Base-by-base conservation (phyloP, 106 monocot species). In the Chionographis japonica region DNA sequence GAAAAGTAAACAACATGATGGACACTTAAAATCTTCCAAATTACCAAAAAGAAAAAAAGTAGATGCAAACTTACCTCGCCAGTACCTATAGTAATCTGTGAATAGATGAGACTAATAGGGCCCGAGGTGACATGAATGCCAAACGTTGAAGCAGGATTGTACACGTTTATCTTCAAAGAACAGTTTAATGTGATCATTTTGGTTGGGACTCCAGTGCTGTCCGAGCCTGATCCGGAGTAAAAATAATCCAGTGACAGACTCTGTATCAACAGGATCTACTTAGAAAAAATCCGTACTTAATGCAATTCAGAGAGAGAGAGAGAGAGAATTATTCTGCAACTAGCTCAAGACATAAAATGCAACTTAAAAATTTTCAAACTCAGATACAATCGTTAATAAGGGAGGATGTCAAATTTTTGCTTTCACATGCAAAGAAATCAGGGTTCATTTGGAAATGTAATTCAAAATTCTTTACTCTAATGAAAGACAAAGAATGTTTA, bases 111-210 rank as follows among this genome's bases (percentile, higher is more conserved):
- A 68, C 69, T 68, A 55, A 92, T 74, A 14, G 75, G 60, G 40
- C 76, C 59, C 15, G 97, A 89, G 59, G 80, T 76, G 27, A 92
- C 89, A 74, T 97, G 92, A 66, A 97, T 97, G 59, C 95, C 95
- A 62, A 97, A 97, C 70, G 79, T 83, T 38, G 86, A 65, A 51
- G 95, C 92, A 50, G 91, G 76, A 77, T 98, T 98, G 67, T 90
- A 74, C 11, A 98, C 83, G 60, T 56, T 74, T 60, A 98, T 71
- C 68, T 81, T 81, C 78, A 98, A 36, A 2, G 97, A 83, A 52
- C 86, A 87, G 58, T 98, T 98, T 16, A 85, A 60, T 16, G 97
- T 98, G 14, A 98, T 66, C 75, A 98, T 35, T 70, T 92, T 92
- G 52, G 97, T 98, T 0, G 90, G 97, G 20, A 98, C 97, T 40